Conservation (phyloP, 2,329 filamentous ascomycete species). For the Colletotrichum nymphaeae region DNA sequence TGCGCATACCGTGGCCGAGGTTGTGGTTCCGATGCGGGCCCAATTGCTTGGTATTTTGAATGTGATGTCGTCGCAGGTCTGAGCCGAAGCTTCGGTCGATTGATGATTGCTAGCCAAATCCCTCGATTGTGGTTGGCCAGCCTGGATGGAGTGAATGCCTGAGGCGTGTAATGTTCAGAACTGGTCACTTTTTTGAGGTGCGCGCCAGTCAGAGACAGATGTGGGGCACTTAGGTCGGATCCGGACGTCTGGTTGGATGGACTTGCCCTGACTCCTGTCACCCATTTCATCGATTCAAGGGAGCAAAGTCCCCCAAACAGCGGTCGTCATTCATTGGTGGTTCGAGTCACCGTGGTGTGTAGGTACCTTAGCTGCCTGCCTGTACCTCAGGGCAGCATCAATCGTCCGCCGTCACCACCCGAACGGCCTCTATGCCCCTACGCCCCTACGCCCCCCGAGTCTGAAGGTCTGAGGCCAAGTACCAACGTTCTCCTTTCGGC, state of each 20-base stretch:
- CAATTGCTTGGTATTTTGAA: constrained; percentile 36
- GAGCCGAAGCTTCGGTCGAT: constrained; percentile 30
- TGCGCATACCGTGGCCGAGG: constrained; percentile 47
- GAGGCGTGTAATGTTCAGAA: constrained; percentile 41
- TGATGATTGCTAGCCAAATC: constrained; percentile 39
- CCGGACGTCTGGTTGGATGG: not conserved
- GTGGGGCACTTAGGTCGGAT: not conserved
- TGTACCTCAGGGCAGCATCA: not conserved
- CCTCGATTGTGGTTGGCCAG: constrained; percentile 37
- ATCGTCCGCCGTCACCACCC: not conserved
- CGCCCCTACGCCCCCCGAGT: not conserved
- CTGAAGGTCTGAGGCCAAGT: not conserved
- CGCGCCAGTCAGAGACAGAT: not conserved
- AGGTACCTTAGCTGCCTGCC: not conserved
- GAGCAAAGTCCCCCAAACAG: not conserved
- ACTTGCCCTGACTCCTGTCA: not conserved
- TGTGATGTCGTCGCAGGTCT: constrained; percentile 40
- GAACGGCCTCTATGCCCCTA: not conserved
- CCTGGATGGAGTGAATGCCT: constrained; percentile 41
- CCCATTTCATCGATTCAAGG: not conserved
- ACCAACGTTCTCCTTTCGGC: constrained; percentile 24
- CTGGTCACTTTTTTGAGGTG: not conserved
- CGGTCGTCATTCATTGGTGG: not conserved
- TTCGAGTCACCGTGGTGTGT: not conserved
- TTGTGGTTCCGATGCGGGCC: constrained; percentile 48